Percentiles rank a stretch among this genome's conserved stretches.
phyloP scores from a whole-genome alignment of 2,329 filamentous ascomycete genomes.

The Purpureocillium lavendulum region DNA sequence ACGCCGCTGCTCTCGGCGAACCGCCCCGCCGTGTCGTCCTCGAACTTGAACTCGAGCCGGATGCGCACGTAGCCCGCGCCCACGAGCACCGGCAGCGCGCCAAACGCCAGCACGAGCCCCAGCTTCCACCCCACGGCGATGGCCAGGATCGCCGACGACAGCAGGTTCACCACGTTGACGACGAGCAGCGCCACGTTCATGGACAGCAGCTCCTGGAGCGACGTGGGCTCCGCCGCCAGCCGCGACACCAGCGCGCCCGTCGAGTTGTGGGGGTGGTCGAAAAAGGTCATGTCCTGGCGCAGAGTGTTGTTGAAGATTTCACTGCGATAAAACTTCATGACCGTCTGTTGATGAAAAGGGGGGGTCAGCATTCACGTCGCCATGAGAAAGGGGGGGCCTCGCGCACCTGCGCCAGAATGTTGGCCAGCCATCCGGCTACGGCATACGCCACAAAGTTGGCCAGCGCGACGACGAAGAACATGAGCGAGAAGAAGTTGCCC shows the following conservation, averaged over 20 bases:
- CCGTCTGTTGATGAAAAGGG: slow-evolving; percentile 10
- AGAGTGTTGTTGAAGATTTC: slow-evolving; percentile 43
- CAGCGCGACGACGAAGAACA: slow-evolving; percentile 47
- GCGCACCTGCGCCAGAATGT: slow-evolving; percentile 25
- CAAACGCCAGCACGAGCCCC: slow-evolving; percentile 36
- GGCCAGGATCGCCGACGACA: slow-evolving; percentile 35
- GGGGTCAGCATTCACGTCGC: neutral
- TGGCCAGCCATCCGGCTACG: slow-evolving; percentile 25
- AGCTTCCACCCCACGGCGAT: slow-evolving; percentile 41
- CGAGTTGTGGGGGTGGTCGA: slow-evolving; percentile 27
- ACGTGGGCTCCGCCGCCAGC: slow-evolving; percentile 31
- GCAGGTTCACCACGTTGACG: slow-evolving; percentile 35
- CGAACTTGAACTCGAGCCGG: slow-evolving; percentile 37
- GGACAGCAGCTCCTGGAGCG: slow-evolving; percentile 40
- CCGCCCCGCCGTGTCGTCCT: slow-evolving; percentile 31
- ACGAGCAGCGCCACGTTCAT: slow-evolving; percentile 39
- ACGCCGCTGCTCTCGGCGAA: slow-evolving; percentile 38
- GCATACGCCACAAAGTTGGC: slow-evolving; percentile 36
- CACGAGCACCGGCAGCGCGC: slow-evolving; percentile 35
- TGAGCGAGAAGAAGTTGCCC: slow-evolving; percentile 44
- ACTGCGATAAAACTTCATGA: slow-evolving; percentile 25
- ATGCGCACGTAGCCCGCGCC: slow-evolving; percentile 38
- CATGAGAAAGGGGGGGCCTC: no score
- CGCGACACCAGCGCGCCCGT: slow-evolving; percentile 30
- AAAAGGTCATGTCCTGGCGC: slow-evolving; percentile 44